phyloP scores from a whole-genome alignment of 208 protist species.

The Acanthamoeba quina region DNA sequence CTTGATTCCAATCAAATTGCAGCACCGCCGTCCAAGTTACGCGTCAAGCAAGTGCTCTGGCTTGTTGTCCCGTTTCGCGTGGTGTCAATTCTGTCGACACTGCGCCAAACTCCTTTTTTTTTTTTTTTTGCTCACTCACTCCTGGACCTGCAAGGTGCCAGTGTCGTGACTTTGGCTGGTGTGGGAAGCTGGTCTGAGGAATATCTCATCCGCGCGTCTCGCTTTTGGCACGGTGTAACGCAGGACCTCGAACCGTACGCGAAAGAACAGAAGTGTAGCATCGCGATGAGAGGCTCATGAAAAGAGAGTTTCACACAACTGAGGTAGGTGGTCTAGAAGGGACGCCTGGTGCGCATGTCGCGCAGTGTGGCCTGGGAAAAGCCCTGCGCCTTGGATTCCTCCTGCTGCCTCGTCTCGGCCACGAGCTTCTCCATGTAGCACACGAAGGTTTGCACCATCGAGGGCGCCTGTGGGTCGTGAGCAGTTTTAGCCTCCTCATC shows the following conservation, averaged over 20 bases:
- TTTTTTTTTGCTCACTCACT: no score
- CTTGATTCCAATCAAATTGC: not conserved
- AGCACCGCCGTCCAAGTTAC: not conserved
- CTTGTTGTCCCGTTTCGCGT: not conserved
- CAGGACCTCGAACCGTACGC: no score
- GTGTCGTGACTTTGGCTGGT: no score
- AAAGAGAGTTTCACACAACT: not conserved
- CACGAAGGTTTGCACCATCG: conserved; percentile 9
- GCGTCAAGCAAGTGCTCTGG: not conserved
- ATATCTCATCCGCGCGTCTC: no score
- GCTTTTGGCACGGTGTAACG: no score
- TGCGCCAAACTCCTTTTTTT: not conserved
- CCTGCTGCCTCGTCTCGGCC: not conserved
- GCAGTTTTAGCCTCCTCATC: no score
- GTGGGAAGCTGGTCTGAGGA: no score
- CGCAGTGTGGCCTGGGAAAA: not conserved
- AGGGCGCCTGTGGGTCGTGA: not conserved
- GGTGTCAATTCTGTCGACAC: not conserved
- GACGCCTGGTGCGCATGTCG: not conserved
- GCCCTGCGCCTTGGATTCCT: conserved; percentile 18
- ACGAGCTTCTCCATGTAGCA: not conserved
- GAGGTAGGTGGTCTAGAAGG: not conserved
- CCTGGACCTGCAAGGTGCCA: no score
- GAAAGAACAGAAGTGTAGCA: not conserved
- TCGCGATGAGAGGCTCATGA: not conserved